Conservation (phyloP, 495 filamentous ascomycete genomes). For the Terfezia boudieri region DNA sequence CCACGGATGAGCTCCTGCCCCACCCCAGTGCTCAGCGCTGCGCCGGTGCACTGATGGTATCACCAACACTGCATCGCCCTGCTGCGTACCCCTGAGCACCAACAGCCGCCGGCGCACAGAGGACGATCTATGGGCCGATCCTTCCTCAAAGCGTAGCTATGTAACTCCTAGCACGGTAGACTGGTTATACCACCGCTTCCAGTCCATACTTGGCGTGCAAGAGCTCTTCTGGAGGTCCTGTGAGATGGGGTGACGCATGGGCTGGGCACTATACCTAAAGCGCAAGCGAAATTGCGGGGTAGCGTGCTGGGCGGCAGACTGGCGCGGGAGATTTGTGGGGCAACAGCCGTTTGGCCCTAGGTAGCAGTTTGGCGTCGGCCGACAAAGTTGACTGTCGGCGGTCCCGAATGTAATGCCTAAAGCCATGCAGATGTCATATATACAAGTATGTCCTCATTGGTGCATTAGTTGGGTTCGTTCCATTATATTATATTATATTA, state of each 20-base stretch:
- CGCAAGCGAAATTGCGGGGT: background rate
- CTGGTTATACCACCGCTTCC: background rate
- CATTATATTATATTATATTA: too few species aligned
- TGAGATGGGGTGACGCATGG: background rate
- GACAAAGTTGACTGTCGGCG: too few species aligned
- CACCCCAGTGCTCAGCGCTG: background rate
- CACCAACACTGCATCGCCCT: background rate
- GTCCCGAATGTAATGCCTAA: too few species aligned
- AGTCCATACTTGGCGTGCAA: background rate
- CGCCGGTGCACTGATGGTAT: background rate
- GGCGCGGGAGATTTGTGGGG: background rate
- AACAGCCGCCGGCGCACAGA: background rate
- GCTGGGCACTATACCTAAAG: background rate
- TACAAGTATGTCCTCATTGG: too few species aligned
- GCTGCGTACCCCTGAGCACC: background rate
- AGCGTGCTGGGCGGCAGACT: background rate
- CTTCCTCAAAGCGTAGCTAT: background rate
- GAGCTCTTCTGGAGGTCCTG: background rate
- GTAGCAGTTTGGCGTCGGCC: too few species aligned
- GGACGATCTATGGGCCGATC: background rate
- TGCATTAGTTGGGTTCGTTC: too few species aligned
- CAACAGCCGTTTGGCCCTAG: too few species aligned
- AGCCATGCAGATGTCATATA: too few species aligned
- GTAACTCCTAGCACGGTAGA: background rate
- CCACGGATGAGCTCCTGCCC: background rate